phyloP scores from a whole-genome alignment of 2,329 filamentous ascomycete genomes.

The Talaromyces marneffei region DNA sequence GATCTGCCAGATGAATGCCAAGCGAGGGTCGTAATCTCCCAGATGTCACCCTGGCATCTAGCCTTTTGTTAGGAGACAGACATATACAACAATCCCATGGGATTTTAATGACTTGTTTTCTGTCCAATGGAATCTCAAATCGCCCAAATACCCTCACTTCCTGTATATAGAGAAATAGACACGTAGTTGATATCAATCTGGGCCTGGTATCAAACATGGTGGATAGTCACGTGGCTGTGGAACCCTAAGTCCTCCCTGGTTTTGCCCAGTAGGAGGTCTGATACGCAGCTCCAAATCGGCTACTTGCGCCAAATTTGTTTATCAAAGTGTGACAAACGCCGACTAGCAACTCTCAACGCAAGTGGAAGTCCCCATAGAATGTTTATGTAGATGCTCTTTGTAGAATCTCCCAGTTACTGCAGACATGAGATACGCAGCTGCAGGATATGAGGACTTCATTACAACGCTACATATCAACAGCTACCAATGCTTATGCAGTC shows the following conservation, averaged over 20 bases:
- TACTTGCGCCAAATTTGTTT: background rate
- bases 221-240: background rate
- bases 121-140: background rate
- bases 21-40: background rate
- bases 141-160: no score
- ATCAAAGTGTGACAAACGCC: background rate
- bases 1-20: background rate
- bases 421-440: no score
- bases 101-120: background rate
- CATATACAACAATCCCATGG: background rate
- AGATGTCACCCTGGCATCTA: no score
- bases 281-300: background rate
- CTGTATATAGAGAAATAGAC: no score
- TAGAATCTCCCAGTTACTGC: no score
- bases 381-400: no score
- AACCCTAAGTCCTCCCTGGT: background rate
- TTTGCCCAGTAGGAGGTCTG: background rate
- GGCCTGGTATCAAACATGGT: no score
- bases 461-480: no score
- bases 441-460: no score
- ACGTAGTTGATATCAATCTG: no score
- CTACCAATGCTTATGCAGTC: no score
- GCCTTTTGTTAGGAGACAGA: background rate
- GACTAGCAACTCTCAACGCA: background rate
- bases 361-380: no score